These are phyloP conservation scores for Tetrahymena thermophila DNA, from an alignment of 73 alveolate species.

Conservation along the genomic window DNA sequence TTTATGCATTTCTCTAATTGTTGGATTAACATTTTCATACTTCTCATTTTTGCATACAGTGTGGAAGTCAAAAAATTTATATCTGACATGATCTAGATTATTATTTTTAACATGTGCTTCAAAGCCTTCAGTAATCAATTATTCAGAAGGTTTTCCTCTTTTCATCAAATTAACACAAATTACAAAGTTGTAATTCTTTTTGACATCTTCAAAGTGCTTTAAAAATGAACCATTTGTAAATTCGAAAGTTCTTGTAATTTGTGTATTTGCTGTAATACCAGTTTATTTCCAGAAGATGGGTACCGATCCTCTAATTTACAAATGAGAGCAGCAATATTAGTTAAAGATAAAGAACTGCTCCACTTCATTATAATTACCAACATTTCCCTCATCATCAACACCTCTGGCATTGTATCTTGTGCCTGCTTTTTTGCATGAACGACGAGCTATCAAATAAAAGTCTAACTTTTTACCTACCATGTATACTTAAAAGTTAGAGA, in stretches of 20 bases:
- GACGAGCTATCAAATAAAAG: slow-evolving; percentile 76
- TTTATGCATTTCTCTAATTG: not conserved
- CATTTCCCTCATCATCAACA: slow-evolving; percentile 91
- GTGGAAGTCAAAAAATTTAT: slow-evolving; percentile 20
- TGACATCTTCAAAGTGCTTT: slow-evolving; percentile 20
- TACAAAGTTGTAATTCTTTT: slow-evolving; percentile 2
- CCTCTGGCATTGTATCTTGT: slow-evolving; percentile 97
- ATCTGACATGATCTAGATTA: not conserved
- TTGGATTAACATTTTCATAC: slow-evolving; percentile 26
- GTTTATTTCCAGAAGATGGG: slow-evolving; percentile 81
- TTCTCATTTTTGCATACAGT: slow-evolving; percentile 25
- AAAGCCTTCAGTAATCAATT: slow-evolving; percentile 12
- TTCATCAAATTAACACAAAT: slow-evolving; percentile 25
- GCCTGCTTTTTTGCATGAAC: slow-evolving; percentile 91
- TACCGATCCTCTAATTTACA: slow-evolving; percentile 79
- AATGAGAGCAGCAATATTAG: slow-evolving; percentile 37
- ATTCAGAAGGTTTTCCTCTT: slow-evolving; percentile 19
- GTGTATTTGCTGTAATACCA: slow-evolving; percentile 52
- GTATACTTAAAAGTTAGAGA: slow-evolving; percentile 57
- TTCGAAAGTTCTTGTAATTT: slow-evolving; percentile 4
- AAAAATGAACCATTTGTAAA: not conserved
- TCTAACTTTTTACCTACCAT: slow-evolving; percentile 57
- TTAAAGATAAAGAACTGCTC: slow-evolving; percentile 72
- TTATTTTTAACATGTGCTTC: not conserved
- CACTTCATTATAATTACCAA: slow-evolving; percentile 91